Evolutionary conservation across 768 basidiomycete genomes (phyloP).

Genomic region (Mycena leptocephala): DNA sequence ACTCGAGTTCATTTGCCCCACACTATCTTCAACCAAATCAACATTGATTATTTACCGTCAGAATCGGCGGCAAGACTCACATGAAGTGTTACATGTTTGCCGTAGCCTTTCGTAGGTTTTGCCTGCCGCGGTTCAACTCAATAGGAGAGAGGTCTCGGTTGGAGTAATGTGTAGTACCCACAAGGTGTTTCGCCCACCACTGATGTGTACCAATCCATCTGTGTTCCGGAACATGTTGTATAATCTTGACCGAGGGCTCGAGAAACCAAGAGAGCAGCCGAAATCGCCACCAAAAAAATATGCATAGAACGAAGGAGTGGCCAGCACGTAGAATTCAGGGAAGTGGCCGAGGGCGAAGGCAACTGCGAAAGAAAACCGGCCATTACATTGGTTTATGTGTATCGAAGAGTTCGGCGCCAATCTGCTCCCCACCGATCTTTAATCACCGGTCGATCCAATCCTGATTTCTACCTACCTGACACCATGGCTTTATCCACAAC

Average conservation of each 20-base stretch:
- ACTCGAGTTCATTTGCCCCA: slow-evolving; percentile 38
- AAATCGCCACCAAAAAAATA: neutral
- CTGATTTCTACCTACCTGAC: too few species aligned
- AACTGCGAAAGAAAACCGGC: too few species aligned
- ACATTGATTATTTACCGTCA: neutral
- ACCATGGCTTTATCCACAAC: too few species aligned
- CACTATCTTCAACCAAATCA: slow-evolving; percentile 31
- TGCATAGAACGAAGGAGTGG: neutral
- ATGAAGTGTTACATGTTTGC: slow-evolving; percentile 42
- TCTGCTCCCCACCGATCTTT: too few species aligned
- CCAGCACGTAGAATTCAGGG: neutral
- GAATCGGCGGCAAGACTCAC: slow-evolving; percentile 29
- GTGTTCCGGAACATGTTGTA: slow-evolving; percentile 40
- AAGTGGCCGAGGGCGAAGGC: too few species aligned
- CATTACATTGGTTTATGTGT: too few species aligned
- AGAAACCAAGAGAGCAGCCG: neutral
- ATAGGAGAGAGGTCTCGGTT: neutral
- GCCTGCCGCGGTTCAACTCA: slow-evolving; percentile 22
- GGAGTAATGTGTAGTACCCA: slow-evolving; percentile 29
- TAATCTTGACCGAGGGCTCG: neutral
- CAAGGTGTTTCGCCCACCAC: slow-evolving; percentile 46
- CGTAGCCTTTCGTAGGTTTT: slow-evolving; percentile 44
- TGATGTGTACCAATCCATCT: slow-evolving; percentile 44
- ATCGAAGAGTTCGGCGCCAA: too few species aligned
- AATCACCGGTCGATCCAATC: too few species aligned